Conservation (phyloP, 1,139 yeast genomes). For the Kluyveromyces sp. region DNA sequence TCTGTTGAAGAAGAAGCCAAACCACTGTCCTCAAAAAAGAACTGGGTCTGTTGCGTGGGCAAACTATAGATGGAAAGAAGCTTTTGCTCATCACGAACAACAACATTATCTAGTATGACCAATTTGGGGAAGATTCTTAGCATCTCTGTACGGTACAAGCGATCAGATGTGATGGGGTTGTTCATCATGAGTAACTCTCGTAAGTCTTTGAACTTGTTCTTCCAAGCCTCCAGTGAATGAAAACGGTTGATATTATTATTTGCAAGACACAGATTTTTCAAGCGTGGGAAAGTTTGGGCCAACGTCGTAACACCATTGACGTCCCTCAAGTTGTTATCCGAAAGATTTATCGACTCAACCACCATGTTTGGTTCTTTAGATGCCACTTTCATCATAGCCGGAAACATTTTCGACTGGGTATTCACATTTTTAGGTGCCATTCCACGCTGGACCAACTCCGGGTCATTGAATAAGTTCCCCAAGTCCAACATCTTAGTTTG, state of each 20-base stretch:
- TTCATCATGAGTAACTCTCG: conserved; percentile 71
- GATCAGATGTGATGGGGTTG: conserved; percentile 60
- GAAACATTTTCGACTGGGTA: conserved; percentile 72
- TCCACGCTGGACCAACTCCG: conserved; percentile 52
- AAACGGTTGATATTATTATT: conserved; percentile 59
- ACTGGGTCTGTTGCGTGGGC: conserved; percentile 44
- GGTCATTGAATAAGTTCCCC: conserved; percentile 61
- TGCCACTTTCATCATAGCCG: conserved; percentile 86
- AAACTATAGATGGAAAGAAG: conserved; percentile 44
- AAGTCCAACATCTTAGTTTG: conserved; percentile 62
- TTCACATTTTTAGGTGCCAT: conserved; percentile 47
- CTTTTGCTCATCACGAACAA: conserved; percentile 64
- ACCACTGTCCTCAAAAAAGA: conserved; percentile 77
- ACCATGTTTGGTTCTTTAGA: conserved; percentile 34
- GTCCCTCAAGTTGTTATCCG: conserved; percentile 61
- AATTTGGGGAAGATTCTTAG: conserved; percentile 70
- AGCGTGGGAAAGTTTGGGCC: conserved; percentile 64
- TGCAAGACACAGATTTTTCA: conserved; percentile 72
- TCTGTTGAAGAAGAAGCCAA: conserved; percentile 63
- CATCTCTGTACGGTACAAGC: conserved; percentile 53
- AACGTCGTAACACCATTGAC: conserved; percentile 56
- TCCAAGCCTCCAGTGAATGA: conserved; percentile 65
- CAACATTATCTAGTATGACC: conserved; percentile 68
- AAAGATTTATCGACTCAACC: conserved; percentile 70
- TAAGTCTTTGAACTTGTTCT: conserved; percentile 61